A percentile compares a stretch with the other conserved stretches of the same genome.
Conservation (phyloP, 176 grass and related monocot genomes). For the Thinopyrum elongatum region DNA sequence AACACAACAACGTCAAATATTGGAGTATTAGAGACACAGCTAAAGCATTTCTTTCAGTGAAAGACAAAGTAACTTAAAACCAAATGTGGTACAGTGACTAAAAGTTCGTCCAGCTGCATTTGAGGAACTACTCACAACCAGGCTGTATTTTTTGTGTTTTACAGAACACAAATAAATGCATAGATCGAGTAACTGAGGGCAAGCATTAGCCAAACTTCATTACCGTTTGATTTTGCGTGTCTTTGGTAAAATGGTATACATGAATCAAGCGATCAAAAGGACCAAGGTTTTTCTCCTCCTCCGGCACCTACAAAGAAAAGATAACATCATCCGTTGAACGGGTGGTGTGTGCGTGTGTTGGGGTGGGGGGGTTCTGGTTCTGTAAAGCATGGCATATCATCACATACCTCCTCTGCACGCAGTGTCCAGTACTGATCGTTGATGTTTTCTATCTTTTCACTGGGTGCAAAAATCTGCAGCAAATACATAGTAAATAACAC, state of each 20-base stretch:
- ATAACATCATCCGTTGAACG: slow-evolving; percentile 2
- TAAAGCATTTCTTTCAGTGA: not conserved
- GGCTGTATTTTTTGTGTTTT: not conserved
- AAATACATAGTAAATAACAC: slow-evolving; percentile 33
- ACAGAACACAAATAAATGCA: not conserved
- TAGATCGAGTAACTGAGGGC: not conserved
- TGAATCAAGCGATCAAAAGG: slow-evolving; percentile 94
- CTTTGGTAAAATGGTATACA: slow-evolving; percentile 94
- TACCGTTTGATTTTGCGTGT: slow-evolving; percentile 95
- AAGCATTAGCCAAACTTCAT: slow-evolving; percentile 28
- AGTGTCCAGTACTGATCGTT: slow-evolving; percentile 99
- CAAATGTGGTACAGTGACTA: not conserved
- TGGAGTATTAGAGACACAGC: not conserved
- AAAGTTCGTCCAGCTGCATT: not conserved
- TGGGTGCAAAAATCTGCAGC: slow-evolving; percentile 75
- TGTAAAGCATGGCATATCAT: slow-evolving; percentile 17
- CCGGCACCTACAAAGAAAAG: slow-evolving; percentile 70
- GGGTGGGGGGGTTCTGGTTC: not conserved
- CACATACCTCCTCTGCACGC: slow-evolving; percentile 88
- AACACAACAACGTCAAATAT: not conserved
- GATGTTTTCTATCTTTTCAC: slow-evolving; percentile 97
- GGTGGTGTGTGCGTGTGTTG: no score
- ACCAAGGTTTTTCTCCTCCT: slow-evolving; percentile 92
- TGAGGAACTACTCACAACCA: not conserved
- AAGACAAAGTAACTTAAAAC: not conserved